phyloP scores from a whole-genome alignment of 208 protist species.

The Trypanosoma brucei region DNA sequence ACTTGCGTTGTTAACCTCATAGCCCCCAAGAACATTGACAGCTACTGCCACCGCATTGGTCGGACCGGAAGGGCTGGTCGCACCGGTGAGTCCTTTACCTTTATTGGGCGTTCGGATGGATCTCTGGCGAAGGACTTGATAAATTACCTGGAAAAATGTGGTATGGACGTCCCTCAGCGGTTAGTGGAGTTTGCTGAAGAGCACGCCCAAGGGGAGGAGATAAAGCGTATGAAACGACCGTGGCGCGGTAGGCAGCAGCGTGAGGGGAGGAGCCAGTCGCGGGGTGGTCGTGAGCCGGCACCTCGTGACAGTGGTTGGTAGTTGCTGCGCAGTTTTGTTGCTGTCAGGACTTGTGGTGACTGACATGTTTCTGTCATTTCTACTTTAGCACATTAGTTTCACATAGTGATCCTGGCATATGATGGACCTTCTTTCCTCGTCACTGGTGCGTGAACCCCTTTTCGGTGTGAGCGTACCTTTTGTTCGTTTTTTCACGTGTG shows the following conservation, averaged over 20 bases:
- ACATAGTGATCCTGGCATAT: no score
- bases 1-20: conserved; percentile 93
- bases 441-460: no score
- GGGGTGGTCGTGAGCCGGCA: background rate
- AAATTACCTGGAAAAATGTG: conserved; percentile 67
- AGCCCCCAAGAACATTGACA: conserved; percentile 87
- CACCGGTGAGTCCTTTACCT: conserved; percentile 80
- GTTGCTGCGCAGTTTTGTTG: background rate
- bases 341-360: no score
- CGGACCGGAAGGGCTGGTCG: conserved; percentile 91
- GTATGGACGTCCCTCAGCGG: conserved; percentile 41
- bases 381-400: no score
- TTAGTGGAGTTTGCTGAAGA: conserved; percentile 41
- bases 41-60: conserved; percentile 95
- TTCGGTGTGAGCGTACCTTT: no score
- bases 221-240: conserved; percentile 7
- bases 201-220: conserved; percentile 21
- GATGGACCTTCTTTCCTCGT: no score
- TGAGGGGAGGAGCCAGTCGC: conserved; percentile 7
- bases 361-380: no score
- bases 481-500: no score
- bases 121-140: conserved; percentile 57
- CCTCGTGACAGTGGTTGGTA: conserved; percentile 20
- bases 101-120: conserved; percentile 57
- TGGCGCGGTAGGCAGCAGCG: conserved; percentile 10